Base-by-base conservation (phyloP, 192 early-diverging fungal species). In the Backusella sp. region DNA sequence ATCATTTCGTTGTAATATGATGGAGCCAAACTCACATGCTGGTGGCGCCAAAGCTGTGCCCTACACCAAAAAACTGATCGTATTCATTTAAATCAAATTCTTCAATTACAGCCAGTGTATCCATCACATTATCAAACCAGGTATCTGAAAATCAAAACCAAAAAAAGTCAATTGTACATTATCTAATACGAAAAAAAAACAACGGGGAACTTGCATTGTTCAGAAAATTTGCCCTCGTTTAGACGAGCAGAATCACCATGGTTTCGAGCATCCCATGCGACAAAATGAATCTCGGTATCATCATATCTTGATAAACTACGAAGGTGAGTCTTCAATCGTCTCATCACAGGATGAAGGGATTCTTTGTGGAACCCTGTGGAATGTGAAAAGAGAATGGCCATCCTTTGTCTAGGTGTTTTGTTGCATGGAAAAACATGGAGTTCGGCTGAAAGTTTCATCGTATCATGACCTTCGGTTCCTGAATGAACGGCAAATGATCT, bases 321-420 rank as follows among this genome's bases (percentile, higher is more conserved):
- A n/a, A 84, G 77, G 0, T 66, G 75, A 14, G 77, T 34, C 15
- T 62, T 49, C 14, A 87, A 53, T 1, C 73, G 44, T 7, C 69
- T 41, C 32, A 92, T 88, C 21, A 90, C 44, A 14, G 88, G 87
- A 46, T 90, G 80, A 77, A 88, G 88, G 0, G 81, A 73, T 62
- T 92, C 90, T 76, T 91, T 91, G 78, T 82, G 79, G 37, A 91
- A 85, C 5, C 90, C 88, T 49, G 85, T 90, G 0, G 90, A 90
- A 70, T 92, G 91, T 2, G 85, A 73, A 23, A 84, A 86, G 23
- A 92, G 68, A 21, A 91, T 52, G 5, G 79, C 78, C 12, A 79
- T n/a, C 19, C 34, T 79, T 23, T 49, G 2, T 32, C 41, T 66
- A 17, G 66, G 26, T 4, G n/a, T 14, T 1, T 9, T 62, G 7